Base-by-base conservation (phyloP, 176 grass and related monocot genomes). In the Ensete glaucum region DNA sequence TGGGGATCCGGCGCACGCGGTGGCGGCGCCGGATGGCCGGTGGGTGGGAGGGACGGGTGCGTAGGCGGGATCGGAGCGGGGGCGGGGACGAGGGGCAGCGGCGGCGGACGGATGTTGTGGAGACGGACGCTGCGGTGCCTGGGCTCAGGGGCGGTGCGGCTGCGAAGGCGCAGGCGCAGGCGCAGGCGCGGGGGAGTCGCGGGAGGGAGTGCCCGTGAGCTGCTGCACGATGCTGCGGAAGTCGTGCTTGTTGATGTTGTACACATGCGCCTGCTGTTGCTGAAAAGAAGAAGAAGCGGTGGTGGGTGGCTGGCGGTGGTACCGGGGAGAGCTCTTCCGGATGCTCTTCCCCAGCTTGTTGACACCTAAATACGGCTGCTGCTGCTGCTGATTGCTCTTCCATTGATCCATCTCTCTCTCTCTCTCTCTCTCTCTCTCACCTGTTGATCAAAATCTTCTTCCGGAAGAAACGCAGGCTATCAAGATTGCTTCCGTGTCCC, bases 181-280 rank as follows among this genome's bases (percentile, higher is more conserved):
- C n/a, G n/a, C n/a, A n/a, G n/a, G n/a, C 15, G 57, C 76, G 1
- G 87, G 76, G 4, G 84, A 85, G 11, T 81, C 76, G 10, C 85
- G 75, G 53, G 87, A 78, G 1, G 89, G 92, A 15, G 92, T 92
- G 0, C 92, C 92, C 29, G 92, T 96, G 64, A 96, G 92, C 85
- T 96, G 89, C 79, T 96, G 92, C n/a, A 96, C 92, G 64, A 96
- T 85, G 78, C 90, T 88, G 7, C 92, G 89, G 78, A 96, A 96
- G 21, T 96, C 84, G 87, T 86, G 92, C 82, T 96, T 89, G 89
- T 83, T 92, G 86, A 96, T 92, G 87, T 92, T 96, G 87, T 96
- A 96, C 63, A 96, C 92, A 81, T 92, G 92, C 4, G 92, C 87
- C 83, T 96, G 92, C 2, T 89, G 86, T 80, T 83, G 89, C 16